Evolutionary conservation across 495 filamentous ascomycete genomes (phyloP).

Genomic region (Patellaria atrata): DNA sequence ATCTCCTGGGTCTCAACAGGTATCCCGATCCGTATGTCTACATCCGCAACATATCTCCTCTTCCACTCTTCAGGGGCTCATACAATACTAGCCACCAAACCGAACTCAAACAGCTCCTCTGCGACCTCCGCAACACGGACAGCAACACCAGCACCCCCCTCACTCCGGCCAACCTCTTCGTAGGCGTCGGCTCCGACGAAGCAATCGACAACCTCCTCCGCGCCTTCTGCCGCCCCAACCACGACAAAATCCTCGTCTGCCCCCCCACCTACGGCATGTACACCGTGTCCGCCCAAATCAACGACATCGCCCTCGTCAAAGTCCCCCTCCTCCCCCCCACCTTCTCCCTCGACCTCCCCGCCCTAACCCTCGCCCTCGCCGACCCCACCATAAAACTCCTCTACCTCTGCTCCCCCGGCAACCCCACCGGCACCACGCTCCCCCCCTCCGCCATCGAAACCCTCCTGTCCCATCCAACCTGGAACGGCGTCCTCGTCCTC

Average conservation of each 20-base stretch:
- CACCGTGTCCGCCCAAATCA: conserved; percentile 78
- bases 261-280: conserved; percentile 99
- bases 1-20: conserved; percentile 69
- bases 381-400: conserved; percentile 66
- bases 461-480: conserved; percentile 73
- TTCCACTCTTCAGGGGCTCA: background rate
- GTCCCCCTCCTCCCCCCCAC: conserved; percentile 51
- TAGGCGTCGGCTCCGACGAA: conserved; percentile 92
- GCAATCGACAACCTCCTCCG: conserved; percentile 87
- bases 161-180: conserved; percentile 71
- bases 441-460: conserved; percentile 57
- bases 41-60: conserved; percentile 1
- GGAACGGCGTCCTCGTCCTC: conserved; percentile 87
- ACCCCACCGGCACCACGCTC: conserved; percentile 72
- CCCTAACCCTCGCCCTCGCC: conserved; percentile 48
- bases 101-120: conserved; percentile 73
- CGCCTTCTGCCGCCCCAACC: conserved; percentile 77
- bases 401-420: conserved; percentile 89
- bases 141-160: conserved; percentile 60
- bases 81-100: conserved; percentile 50
- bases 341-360: conserved; percentile 57
- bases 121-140: conserved; percentile 76
- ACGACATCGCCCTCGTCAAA: conserved; percentile 75
- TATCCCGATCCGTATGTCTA: conserved; percentile 77
- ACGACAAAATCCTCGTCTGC: conserved; percentile 82